phyloP scores from a whole-genome alignment of 2,329 filamentous ascomycete species.

The Lecanoromycetidae sp. region DNA sequence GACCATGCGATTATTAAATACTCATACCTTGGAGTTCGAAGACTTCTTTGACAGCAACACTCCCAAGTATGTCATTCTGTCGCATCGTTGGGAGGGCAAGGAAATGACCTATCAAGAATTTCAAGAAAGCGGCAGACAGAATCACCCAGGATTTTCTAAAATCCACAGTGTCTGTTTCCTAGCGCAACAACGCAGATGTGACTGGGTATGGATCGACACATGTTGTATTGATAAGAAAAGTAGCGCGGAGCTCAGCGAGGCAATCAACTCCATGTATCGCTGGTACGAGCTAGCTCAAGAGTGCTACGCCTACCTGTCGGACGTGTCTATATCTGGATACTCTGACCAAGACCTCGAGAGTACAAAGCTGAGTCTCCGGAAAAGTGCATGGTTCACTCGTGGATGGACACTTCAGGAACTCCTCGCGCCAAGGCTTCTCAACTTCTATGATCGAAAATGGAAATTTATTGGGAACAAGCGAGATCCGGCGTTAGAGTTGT shows the following conservation, averaged over 20 bases:
- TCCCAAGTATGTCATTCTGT: conserved; percentile 11
- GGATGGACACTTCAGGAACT: conserved; percentile 25
- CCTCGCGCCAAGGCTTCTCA: conserved; percentile 20
- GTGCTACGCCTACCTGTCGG: conserved; percentile 20
- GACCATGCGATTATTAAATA: conserved; percentile 3
- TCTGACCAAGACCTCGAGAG: neutral
- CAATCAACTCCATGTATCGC: conserved; percentile 20
- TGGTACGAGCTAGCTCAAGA: conserved; percentile 19
- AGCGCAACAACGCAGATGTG: neutral
- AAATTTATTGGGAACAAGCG: neutral
- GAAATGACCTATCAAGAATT: conserved; percentile 8
- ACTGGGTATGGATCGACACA: conserved; percentile 19
- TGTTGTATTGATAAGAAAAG: conserved; percentile 22
- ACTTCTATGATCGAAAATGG: conserved; percentile 17
- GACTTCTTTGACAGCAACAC: neutral
- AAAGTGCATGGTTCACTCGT: conserved; percentile 21
- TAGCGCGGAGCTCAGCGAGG: conserved; percentile 20
- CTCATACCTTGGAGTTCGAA: neutral
- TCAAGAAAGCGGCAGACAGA: neutral
- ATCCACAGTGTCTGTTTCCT: conserved; percentile 5
- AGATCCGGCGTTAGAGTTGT: neutral
- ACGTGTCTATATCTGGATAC: conserved; percentile 6
- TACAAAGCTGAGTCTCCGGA: neutral
- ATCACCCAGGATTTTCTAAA: conserved; percentile 6
- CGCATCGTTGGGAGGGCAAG: conserved; percentile 9